Evolutionary conservation across 2,329 filamentous ascomycete species (phyloP).

Genomic region (Nothophaeocryptopus gaeumannii): DNA sequence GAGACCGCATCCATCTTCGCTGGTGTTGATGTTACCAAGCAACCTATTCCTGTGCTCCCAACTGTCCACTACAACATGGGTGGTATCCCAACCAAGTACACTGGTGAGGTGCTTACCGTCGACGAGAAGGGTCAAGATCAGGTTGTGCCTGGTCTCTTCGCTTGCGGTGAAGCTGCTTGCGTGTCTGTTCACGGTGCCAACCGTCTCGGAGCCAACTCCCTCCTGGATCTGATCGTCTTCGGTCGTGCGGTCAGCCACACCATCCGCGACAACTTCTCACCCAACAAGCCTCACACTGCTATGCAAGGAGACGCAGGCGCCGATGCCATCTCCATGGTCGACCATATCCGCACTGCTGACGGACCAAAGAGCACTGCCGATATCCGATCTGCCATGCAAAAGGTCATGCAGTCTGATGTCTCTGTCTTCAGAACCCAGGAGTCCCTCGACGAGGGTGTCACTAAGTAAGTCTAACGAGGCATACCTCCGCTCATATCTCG

Average conservation of each 20-base stretch:
- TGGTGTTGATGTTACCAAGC: slow-evolving; percentile 93
- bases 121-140: slow-evolving; percentile 85
- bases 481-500: neutral
- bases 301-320: slow-evolving; percentile 82
- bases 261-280: slow-evolving; percentile 89
- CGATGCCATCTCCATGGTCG: slow-evolving; percentile 79
- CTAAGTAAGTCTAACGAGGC: slow-evolving; percentile 47
- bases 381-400: slow-evolving; percentile 90
- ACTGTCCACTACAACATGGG: slow-evolving; percentile 99
- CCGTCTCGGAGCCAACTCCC: slow-evolving; percentile 95
- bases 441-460: slow-evolving; percentile 87
- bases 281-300: slow-evolving; percentile 75
- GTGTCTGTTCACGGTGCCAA: slow-evolving; percentile 98
- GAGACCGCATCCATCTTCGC: slow-evolving; percentile 97
- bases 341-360: slow-evolving; percentile 77
- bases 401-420: slow-evolving; percentile 96
- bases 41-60: slow-evolving; percentile 92
- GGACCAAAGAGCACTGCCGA: slow-evolving; percentile 86
- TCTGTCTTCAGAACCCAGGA: slow-evolving; percentile 95
- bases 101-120: slow-evolving; percentile 88
- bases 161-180: slow-evolving; percentile 94
- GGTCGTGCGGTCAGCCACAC: slow-evolving; percentile 96
- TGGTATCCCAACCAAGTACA: slow-evolving; percentile 96
- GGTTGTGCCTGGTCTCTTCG: slow-evolving; percentile 91
- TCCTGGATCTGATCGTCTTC: slow-evolving; percentile 95